Conservation (phyloP, 1,139 yeast species). For the Pichia sp. region DNA sequence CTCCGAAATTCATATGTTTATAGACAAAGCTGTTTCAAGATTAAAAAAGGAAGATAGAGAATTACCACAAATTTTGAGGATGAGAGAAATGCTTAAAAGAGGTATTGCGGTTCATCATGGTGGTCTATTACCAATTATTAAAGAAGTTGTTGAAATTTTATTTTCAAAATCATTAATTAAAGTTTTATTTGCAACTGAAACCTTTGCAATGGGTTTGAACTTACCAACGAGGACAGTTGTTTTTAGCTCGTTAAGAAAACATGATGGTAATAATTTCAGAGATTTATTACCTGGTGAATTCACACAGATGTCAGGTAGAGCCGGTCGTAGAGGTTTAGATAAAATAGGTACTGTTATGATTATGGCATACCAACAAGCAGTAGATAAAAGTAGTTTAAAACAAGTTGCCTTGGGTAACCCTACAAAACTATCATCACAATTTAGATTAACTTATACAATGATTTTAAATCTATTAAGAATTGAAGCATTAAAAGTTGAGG, state of each 20-base stretch:
- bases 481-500: conserved; percentile 91
- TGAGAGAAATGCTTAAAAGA: conserved; percentile 75
- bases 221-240: conserved; percentile 98
- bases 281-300: conserved; percentile 91
- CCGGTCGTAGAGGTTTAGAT: conserved; percentile 99
- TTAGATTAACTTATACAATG: conserved; percentile 93
- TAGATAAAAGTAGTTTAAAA: conserved; percentile 49
- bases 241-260: conserved; percentile 76
- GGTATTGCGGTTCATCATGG: conserved; percentile 98
- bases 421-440: conserved; percentile 84
- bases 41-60: conserved; percentile 88
- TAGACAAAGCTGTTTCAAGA: conserved; percentile 82
- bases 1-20: conserved; percentile 87
- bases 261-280: conserved; percentile 82
- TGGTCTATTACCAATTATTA: conserved; percentile 89
- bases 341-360: conserved; percentile 97
- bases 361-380: conserved; percentile 81
- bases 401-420: conserved; percentile 83
- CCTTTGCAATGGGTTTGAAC: conserved; percentile 95
- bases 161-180: conserved; percentile 83
- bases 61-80: conserved; percentile 79
- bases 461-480: conserved; percentile 83
- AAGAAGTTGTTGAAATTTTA: conserved; percentile 88
- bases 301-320: conserved; percentile 99
- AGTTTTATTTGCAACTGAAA: conserved; percentile 93